These are phyloP conservation scores for Helicostylum pulchrum DNA, from an alignment of 192 early-diverging fungal genomes.

Conservation along the genomic window DNA sequence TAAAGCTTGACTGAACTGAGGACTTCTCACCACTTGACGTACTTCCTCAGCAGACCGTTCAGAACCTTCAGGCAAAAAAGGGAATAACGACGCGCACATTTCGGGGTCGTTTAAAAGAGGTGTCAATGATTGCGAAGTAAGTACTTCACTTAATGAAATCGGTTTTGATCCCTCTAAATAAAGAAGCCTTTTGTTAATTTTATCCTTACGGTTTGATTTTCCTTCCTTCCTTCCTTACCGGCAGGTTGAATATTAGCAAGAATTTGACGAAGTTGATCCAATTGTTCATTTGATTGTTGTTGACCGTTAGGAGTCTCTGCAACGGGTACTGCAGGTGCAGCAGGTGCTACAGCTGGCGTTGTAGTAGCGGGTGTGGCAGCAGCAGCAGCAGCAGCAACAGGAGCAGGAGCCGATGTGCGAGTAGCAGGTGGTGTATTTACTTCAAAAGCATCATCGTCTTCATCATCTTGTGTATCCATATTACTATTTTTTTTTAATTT, in stretches of 20 bases:
- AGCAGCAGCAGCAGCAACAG: not conserved
- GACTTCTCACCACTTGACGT: conserved; percentile 15
- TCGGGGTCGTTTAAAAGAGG: conserved; percentile 14
- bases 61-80: conserved; percentile 17
- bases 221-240: too few relatives aligned
- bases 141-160: not conserved
- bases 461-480: not conserved
- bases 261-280: conserved; percentile 6
- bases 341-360: not conserved
- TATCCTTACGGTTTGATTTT: too few relatives aligned
- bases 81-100: conserved; percentile 16
- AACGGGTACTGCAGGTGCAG: not conserved
- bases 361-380: not conserved
- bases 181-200: not conserved
- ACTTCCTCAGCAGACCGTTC: conserved; percentile 21
- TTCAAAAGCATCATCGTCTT: not conserved
- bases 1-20: conserved; percentile 21
- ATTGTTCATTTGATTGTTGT: not conserved
- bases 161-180: not conserved
- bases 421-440: not conserved
- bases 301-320: not conserved
- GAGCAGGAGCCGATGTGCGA: not conserved
- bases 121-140: conserved; percentile 8
- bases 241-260: conserved; percentile 1
- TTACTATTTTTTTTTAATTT: not conserved